Evolutionary conservation across 2,329 filamentous ascomycete genomes (phyloP), one percentile per base, ranked within the genome.

Genomic region (Hymenoscyphus fructigenus): DNA sequence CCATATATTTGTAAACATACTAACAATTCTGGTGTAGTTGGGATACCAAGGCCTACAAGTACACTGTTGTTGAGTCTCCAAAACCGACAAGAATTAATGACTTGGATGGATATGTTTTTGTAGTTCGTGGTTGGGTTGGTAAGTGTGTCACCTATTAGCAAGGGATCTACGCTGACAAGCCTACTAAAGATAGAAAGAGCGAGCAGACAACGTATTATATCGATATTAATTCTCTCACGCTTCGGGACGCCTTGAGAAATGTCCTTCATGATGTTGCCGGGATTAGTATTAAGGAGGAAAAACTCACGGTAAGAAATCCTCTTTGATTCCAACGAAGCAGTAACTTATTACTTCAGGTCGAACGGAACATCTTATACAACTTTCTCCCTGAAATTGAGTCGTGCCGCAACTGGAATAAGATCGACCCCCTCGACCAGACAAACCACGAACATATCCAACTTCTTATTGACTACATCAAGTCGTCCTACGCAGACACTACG

Each of bases 181-280:
- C 26, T 20, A 17, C 23, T 23, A 57, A 57, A 57, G 55, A 57
- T 28, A 57, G 32, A 32, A 70, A 66, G 34, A 71, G 66, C 53
- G 61, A 69, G 61, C 60, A 74, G 57, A 61, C 68, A 34, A 75
- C 65, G 32, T 61, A 66, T 26, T 74, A 70, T 64, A 59, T 75
- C 59, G 67, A 77, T 64, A 71, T 78, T 28, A 77, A 77, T 66
- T 77, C 74, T 23, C 66, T 72, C 66, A 64, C 61, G 28, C 66
- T 78, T 58, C 71, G 72, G 66, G 73, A 77, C 59, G 68, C 72
- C 53, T 66, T 78, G 41, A 68, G 71, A 61, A 69, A 66, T 29
- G 71, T 78, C 47, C 62, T 78, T 56, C 55, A 69, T 59, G 68
- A 74, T 53, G 71, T 77, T 65, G 68, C 28, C 5, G 5, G 28